phyloP scores from a whole-genome alignment of 176 grass and related monocot genomes.

The Phoenix roebelenii region DNA sequence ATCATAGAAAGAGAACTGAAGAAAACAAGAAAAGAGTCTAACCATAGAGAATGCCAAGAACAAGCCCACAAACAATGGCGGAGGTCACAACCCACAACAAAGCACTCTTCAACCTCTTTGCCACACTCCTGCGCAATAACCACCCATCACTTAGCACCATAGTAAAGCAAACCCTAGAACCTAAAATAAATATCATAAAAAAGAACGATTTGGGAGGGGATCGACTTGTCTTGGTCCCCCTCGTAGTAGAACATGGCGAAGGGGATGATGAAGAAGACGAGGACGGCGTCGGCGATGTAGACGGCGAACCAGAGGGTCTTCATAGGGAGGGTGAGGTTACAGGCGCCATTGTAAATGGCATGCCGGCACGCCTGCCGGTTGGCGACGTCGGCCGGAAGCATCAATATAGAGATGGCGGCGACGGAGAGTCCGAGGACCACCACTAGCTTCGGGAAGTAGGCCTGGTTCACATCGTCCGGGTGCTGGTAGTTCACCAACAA shows the following conservation, averaged over 20 bases:
- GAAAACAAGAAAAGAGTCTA: neutral
- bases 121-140: slow-evolving; percentile 43
- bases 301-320: slow-evolving; percentile 69
- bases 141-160: slow-evolving; percentile 9
- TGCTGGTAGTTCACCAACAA: slow-evolving; percentile 97
- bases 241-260: slow-evolving; percentile 99
- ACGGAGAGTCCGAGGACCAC: slow-evolving; percentile 79
- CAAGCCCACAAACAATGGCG: slow-evolving; percentile 61
- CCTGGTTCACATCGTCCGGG: slow-evolving; percentile 96
- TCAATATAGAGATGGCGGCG: slow-evolving; percentile 87
- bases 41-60: slow-evolving; percentile 94
- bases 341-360: slow-evolving; percentile 73
- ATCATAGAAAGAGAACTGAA: neutral
- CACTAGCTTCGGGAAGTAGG: slow-evolving; percentile 90
- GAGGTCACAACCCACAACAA: slow-evolving; percentile 77
- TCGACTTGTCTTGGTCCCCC: slow-evolving; percentile 95
- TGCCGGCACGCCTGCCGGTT: slow-evolving; percentile 61
- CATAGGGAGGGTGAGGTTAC: slow-evolving; percentile 85
- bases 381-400: slow-evolving; percentile 95
- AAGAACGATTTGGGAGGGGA: neutral
- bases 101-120: slow-evolving; percentile 69
- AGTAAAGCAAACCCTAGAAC: neutral
- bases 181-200: too few relatives aligned
- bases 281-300: slow-evolving; percentile 78
- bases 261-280: slow-evolving; percentile 91